A percentile compares a stretch with the other conserved stretches of the same genome.
Conservation (phyloP, 176 grass and related monocot genomes). For the Lolium rigidum region DNA sequence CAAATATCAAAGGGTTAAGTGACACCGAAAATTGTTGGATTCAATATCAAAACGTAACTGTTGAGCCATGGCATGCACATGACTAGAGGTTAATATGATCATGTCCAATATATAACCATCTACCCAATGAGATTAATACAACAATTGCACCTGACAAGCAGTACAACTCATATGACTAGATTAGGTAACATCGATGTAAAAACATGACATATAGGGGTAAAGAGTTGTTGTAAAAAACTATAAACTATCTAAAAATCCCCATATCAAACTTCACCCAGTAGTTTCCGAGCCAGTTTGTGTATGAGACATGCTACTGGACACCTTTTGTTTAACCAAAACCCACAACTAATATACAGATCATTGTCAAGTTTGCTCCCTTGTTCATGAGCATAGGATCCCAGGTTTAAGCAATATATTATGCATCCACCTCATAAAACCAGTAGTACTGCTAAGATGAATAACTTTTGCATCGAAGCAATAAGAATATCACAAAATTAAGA, state of each 20-base stretch:
- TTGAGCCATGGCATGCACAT: neutral
- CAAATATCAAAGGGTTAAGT: neutral
- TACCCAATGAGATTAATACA: constrained; percentile 14
- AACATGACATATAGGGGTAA: neutral
- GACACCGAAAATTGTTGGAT: neutral
- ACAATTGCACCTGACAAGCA: constrained; percentile 19
- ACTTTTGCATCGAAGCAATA: neutral
- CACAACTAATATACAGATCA: neutral
- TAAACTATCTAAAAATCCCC: neutral
- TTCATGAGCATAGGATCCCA: neutral
- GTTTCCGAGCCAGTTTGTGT: neutral
- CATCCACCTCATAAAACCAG: constrained; percentile 9
- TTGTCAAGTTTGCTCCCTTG: neutral
- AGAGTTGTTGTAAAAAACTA: neutral
- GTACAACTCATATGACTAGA: neutral
- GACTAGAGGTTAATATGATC: neutral
- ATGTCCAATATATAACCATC: constrained; percentile 22
- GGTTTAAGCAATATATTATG: constrained; percentile 21
- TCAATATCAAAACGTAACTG: no score
- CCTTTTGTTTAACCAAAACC: neutral
- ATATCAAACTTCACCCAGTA: neutral
- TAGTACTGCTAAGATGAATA: neutral
- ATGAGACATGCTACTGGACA: neutral
- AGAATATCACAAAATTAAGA: neutral
- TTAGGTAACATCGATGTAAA: neutral